These are phyloP conservation scores for Pulveroboletus sp. DNA, from an alignment of 768 basidiomycete genomes.

Conservation along the genomic window DNA sequence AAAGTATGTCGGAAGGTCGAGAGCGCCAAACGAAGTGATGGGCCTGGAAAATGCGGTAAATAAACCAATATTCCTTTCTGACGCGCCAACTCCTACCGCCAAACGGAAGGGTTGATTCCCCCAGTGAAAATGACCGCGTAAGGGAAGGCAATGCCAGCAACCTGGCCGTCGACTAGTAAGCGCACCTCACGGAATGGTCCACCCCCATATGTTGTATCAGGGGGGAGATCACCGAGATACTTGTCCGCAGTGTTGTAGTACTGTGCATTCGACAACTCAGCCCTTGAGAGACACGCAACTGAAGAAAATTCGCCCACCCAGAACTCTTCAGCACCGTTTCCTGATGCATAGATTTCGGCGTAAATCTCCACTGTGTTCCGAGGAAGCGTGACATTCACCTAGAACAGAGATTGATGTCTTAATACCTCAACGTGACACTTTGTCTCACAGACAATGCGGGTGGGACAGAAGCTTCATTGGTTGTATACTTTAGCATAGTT, in stretches of 20 bases:
- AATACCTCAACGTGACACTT: not conserved
- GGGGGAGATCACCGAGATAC: conserved; percentile 52
- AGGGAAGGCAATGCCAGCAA: conserved; percentile 57
- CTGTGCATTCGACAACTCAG: conserved; percentile 30
- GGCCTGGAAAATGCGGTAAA: conserved; percentile 38
- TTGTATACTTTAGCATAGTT: conserved; percentile 56
- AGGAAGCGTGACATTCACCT: conserved; percentile 69
- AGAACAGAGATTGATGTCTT: not conserved
- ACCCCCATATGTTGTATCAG: conserved; percentile 40
- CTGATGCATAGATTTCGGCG: conserved; percentile 70
- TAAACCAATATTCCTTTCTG: not conserved
- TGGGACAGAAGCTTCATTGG: conserved; percentile 72
- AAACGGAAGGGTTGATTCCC: conserved; percentile 62
- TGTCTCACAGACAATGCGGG: conserved; percentile 59
- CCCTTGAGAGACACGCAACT: not conserved
- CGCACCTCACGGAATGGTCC: conserved; percentile 64
- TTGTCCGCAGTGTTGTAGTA: conserved; percentile 65
- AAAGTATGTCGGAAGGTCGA: conserved; percentile 75
- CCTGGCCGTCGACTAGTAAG: conserved; percentile 48
- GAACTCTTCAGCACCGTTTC: conserved; percentile 66
- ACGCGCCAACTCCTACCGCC: conserved; percentile 46
- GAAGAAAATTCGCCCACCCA: conserved; percentile 48
- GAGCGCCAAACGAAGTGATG: conserved; percentile 70
- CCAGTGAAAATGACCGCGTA: conserved; percentile 68
- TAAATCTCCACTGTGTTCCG: conserved; percentile 61